Percentiles rank a stretch among this genome's conserved stretches.
Evolutionary conservation across 2,329 filamentous ascomycete species (phyloP).

Genomic region (Xylariaceae sp.): DNA sequence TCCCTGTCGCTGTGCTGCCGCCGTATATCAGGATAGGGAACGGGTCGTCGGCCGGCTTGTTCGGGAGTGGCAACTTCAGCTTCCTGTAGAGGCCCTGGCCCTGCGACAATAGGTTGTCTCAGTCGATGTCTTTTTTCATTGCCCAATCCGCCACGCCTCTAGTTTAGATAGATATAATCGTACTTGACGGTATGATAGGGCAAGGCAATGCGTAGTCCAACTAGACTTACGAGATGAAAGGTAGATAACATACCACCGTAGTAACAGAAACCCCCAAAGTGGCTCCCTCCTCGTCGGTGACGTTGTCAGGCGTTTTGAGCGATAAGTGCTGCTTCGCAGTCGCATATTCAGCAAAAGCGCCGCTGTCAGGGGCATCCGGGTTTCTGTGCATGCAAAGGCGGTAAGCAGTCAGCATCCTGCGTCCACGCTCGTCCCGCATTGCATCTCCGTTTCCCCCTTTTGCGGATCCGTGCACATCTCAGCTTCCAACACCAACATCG

Average conservation of each 20-base stretch:
- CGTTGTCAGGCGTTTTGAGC: conserved; percentile 42
- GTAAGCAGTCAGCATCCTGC: neutral
- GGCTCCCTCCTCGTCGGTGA: conserved; percentile 46
- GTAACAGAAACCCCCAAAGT: conserved; percentile 39
- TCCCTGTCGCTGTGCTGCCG: conserved; percentile 52
- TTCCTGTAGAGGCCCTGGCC: conserved; percentile 47
- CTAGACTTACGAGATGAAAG: neutral
- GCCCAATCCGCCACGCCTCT: neutral
- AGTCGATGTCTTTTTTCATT: neutral
- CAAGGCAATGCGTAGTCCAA: neutral
- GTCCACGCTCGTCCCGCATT: neutral
- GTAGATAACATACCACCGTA: conserved; percentile 36
- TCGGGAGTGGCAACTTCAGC: conserved; percentile 45
- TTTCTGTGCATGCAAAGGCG: conserved; percentile 26
- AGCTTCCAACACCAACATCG: too few species aligned
- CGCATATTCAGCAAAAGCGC: conserved; percentile 41
- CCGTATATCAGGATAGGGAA: conserved; percentile 43
- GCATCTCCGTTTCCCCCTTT: too few species aligned
- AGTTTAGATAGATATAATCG: neutral
- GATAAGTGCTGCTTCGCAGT: conserved; percentile 39
- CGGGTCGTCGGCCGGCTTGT: conserved; percentile 33
- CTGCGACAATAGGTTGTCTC: conserved; percentile 23
- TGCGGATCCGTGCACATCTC: too few species aligned
- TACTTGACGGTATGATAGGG: neutral
- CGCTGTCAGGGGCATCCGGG: conserved; percentile 37